These are phyloP conservation scores for Leishmania guyanensis DNA, from an alignment of 208 protist species.

Conservation along the genomic window DNA sequence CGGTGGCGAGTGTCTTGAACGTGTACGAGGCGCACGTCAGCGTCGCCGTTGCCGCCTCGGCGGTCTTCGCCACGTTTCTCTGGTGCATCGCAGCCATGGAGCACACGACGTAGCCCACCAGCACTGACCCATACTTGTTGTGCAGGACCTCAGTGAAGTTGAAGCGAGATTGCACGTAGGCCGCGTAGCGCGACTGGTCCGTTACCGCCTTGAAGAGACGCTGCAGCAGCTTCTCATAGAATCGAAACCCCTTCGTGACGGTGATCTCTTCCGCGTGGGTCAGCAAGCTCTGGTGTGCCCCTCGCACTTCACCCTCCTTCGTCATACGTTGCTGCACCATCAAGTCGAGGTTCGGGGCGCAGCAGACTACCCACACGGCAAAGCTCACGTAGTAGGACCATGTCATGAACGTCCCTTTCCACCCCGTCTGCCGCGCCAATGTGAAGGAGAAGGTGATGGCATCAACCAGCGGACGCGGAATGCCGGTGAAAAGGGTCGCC, in stretches of 20 bases:
- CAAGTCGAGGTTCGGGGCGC: constrained; percentile 49
- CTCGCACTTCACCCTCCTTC: constrained; percentile 49
- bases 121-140: constrained; percentile 58
- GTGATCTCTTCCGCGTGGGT: constrained; percentile 66
- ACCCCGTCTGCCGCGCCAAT: constrained; percentile 37
- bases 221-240: constrained; percentile 44
- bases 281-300: constrained; percentile 52
- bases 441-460: constrained; percentile 52
- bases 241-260: constrained; percentile 43
- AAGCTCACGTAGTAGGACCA: constrained; percentile 56
- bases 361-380: constrained; percentile 22
- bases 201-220: constrained; percentile 45
- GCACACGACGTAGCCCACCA: constrained; percentile 53
- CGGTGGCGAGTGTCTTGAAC: constrained; percentile 50
- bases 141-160: constrained; percentile 53
- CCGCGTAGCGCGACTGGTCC: constrained; percentile 46
- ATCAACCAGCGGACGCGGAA: constrained; percentile 62
- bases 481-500: constrained; percentile 37
- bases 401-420: constrained; percentile 26
- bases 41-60: constrained; percentile 14
- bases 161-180: constrained; percentile 59
- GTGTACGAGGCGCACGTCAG: constrained; percentile 36
- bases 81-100: constrained; percentile 33
- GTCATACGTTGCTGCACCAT: constrained; percentile 49
- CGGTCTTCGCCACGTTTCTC: neutral